Base-by-base conservation (phyloP, 2,329 filamentous ascomycete genomes). In the Shiraia bambusicola region DNA sequence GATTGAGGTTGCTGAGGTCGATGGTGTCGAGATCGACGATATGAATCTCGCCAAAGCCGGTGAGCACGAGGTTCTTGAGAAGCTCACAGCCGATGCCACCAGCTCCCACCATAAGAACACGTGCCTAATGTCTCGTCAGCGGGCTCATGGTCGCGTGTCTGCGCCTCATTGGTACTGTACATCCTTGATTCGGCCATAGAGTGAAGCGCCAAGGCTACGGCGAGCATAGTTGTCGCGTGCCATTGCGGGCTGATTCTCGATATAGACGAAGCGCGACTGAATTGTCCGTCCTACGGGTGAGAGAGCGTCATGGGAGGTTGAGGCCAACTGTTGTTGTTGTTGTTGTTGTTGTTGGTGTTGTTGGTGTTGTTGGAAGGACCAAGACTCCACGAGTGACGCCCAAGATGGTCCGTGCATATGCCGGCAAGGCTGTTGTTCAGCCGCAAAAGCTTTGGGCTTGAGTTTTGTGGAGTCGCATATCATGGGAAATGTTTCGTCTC, bases 21-120 rank as follows among this genome's bases (percentile, higher is more conserved):
- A 98, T 97, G 1, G 93, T 98, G 69, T 98, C 93, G 46, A 98
- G 86, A 69, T 98, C 93, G 56, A 98, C 89, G 32, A 97, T 85
- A 69, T 95, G 88, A 36, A 97, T 84, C 72, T 95, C 87, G 53
- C 89, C 89, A 58, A 95, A 98, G 54, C 92, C 91, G 30, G 84
- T 87, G 34, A 95, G 83, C 31, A 92, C 89, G 42, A 98, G 83
- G 69, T 97, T 95, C 77, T 98, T 98, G 52, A 98, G 82, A 6
- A 98, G 79, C 73, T 98, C 93, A 73, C 93, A 98, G 58, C 93
- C 93, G 65, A 98, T 98, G 49, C 93, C 93, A 49, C 93, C 93
- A 41, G 93, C 93, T 60, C 93, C 93, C 42, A 98, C 92, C 77
- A 98, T 89, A 44, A 98, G 78, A 38, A 96, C 86, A 50, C 85